Evolutionary conservation across 1,139 yeast species (phyloP).

Genomic region (Meyerozyma guilliermondii): DNA sequence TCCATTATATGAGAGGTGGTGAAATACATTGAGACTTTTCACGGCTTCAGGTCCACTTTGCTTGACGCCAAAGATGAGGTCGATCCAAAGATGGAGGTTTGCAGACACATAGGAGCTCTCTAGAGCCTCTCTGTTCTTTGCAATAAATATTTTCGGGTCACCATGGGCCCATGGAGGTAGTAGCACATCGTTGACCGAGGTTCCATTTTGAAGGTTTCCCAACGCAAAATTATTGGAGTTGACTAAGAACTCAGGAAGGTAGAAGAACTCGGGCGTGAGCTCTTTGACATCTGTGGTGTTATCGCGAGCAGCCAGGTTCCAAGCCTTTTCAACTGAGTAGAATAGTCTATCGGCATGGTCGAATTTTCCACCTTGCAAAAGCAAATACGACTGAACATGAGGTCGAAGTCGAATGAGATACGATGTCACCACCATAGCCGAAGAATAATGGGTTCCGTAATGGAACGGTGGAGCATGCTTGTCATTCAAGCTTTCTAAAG

Average conservation of each 20-base stretch:
- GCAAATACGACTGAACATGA: slow-evolving; percentile 68
- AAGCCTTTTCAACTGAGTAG: slow-evolving; percentile 65
- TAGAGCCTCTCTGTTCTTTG: slow-evolving; percentile 72
- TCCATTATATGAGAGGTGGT: slow-evolving; percentile 77
- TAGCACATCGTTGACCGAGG: slow-evolving; percentile 51
- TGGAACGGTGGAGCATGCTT: slow-evolving; percentile 63
- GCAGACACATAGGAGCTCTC: slow-evolving; percentile 77
- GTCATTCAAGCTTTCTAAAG: slow-evolving; percentile 50
- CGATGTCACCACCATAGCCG: slow-evolving; percentile 87
- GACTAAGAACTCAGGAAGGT: slow-evolving; percentile 66
- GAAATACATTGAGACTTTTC: slow-evolving; percentile 66
- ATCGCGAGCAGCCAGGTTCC: slow-evolving; percentile 74
- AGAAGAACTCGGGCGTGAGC: slow-evolving; percentile 78
- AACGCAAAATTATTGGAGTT: slow-evolving; percentile 64
- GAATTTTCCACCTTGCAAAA: slow-evolving; percentile 80
- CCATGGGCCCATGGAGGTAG: slow-evolving; percentile 81
- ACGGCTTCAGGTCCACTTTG: slow-evolving; percentile 71
- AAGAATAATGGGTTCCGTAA: slow-evolving; percentile 88
- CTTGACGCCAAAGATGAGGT: slow-evolving; percentile 71
- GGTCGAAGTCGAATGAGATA: slow-evolving; percentile 73
- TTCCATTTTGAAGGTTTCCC: slow-evolving; percentile 64
- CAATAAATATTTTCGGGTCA: slow-evolving; percentile 66
- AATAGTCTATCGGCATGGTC: slow-evolving; percentile 84
- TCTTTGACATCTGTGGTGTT: slow-evolving; percentile 86
- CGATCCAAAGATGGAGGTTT: slow-evolving; percentile 77